Base-by-base conservation (phyloP, 352 stramenopile species). In the Phytophthora sp. region DNA sequence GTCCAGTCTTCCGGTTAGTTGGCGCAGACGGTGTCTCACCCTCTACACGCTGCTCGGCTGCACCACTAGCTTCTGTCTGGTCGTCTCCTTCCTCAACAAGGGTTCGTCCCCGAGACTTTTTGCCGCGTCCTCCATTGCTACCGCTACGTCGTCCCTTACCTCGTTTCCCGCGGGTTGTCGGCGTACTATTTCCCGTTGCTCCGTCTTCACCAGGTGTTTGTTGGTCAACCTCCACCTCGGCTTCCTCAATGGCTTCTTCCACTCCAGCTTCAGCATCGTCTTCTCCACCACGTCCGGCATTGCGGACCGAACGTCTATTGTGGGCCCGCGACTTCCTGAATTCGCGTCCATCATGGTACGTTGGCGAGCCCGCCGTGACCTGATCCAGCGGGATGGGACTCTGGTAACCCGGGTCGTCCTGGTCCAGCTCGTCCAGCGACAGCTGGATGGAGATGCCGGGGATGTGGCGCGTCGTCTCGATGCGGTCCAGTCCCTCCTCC, bases 401-500 rank as follows among this genome's bases (percentile, higher is more conserved):
- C 60, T 93, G 86, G 61, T 94, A 94, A 4, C 84, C 84, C 7
- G 80, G 69, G 27, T 92, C 71, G 4, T 73, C 66, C 44, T 61
- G 74, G 54, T 93, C 73, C 67, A 94, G 44, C 45, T 72, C 49
- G 23, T 93, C 79, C 41, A 93, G 72, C 26, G 86, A 91, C 29
- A 95, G 56, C 47, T 85, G 65, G 55, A 95, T 91, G 27, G 74
- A 83, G 56, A 95, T 94, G 35, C 82, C 79, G 1, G 88, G 82
- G 50, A 94, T 88, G 39, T 87, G 73, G 33, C 84, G 82, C 54
- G 75, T 87, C 16, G 73, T 87, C 73, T 93, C 81, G 23, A 94
- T 86, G 50, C 81, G 76, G 51, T 95, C 88, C 18, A 95, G 73
- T 24, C 88, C 88, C 72, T 95, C 88, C 55, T 95, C 88, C 24